Percentiles rank a stretch among this genome's conserved stretches.
These are phyloP conservation scores for Cardiospermum halicacabum DNA, from an alignment of 345 rosid species.

Conservation along the genomic window DNA sequence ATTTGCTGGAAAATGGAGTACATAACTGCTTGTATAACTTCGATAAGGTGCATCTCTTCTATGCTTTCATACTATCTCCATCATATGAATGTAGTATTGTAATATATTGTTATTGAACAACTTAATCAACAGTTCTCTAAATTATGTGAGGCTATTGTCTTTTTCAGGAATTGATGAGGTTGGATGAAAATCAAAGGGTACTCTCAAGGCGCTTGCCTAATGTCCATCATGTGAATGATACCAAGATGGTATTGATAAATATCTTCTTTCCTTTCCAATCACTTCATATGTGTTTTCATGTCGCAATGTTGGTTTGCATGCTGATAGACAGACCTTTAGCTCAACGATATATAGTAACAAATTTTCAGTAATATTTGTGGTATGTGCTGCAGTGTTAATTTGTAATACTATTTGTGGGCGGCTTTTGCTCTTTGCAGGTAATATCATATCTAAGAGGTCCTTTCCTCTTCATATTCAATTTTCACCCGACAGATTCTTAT, in stretches of 20 bases:
- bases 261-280: conserved; percentile 4
- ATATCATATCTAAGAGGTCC: conserved; percentile 82
- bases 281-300: neutral
- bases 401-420: neutral
- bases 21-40: conserved; percentile 59
- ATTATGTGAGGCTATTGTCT: conserved; percentile 4
- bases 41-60: conserved; percentile 51
- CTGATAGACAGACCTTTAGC: neutral
- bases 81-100: neutral
- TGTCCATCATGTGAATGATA: conserved; percentile 73
- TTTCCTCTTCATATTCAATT: conserved; percentile 80
- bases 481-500: conserved; percentile 72
- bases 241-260: conserved; percentile 57
- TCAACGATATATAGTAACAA: neutral
- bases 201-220: conserved; percentile 68
- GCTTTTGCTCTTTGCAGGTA: conserved; percentile 46
- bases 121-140: neutral
- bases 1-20: conserved; percentile 56
- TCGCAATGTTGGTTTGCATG: neutral
- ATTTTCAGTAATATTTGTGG: neutral
- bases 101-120: neutral
- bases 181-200: conserved; percentile 68
- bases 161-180: conserved; percentile 73
- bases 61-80: neutral
- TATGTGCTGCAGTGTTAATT: conserved; percentile 7